Conservation (phyloP, 495 filamentous ascomycete genomes). For the Aspergillus bridgeri region DNA sequence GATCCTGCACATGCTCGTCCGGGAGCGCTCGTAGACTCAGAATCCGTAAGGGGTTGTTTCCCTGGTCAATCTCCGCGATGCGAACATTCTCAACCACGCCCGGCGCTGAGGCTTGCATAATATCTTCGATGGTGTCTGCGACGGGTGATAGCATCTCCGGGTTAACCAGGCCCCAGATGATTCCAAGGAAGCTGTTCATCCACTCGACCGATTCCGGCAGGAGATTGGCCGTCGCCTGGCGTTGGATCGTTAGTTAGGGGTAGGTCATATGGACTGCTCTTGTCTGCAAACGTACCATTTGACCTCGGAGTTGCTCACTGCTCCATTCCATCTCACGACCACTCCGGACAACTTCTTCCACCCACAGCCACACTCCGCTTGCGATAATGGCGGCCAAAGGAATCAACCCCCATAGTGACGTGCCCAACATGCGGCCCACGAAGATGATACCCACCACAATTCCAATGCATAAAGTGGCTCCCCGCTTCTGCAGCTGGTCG, state of each 20-base stretch:
- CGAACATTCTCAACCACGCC: conserved; percentile 88
- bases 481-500: conserved; percentile 66
- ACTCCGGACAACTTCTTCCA: conserved; percentile 76
- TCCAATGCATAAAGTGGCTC: conserved; percentile 60
- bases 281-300: conserved; percentile 56
- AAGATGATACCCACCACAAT: conserved; percentile 71
- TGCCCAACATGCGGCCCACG: conserved; percentile 75
- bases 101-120: conserved; percentile 94
- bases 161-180: conserved; percentile 86
- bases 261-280: not conserved
- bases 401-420: conserved; percentile 69
- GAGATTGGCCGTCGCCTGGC: conserved; percentile 70
- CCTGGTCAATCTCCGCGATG: conserved; percentile 94
- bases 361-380: conserved; percentile 80
- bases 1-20: conserved; percentile 70
- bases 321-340: conserved; percentile 86
- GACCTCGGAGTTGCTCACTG: conserved; percentile 77
- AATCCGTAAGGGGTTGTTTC: conserved; percentile 83
- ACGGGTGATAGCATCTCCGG: conserved; percentile 85
- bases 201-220: conserved; percentile 93
- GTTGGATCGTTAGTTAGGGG: conserved; percentile 17
- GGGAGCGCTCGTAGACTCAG: conserved; percentile 87
- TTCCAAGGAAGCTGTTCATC: conserved; percentile 81
- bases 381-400: conserved; percentile 65
- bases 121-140: conserved; percentile 76